Conservation (phyloP, 176 grass and related monocot genomes). For the Aegilops sharonensis region DNA sequence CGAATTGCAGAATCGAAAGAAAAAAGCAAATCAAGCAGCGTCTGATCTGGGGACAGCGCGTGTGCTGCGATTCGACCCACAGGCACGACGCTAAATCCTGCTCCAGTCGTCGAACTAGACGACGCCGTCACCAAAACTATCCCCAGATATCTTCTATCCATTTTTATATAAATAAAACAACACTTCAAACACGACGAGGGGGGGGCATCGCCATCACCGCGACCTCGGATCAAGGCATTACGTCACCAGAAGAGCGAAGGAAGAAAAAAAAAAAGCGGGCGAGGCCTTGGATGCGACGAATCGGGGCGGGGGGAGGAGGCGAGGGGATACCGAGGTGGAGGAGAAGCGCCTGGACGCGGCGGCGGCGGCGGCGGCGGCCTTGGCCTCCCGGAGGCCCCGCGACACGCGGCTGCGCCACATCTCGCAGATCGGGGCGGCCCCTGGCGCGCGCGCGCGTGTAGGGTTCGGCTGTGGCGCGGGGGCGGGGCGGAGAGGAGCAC, state of each 20-base stretch:
- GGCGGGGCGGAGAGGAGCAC: background rate
- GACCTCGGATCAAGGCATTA: background rate
- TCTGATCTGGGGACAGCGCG: slow-evolving; percentile 42
- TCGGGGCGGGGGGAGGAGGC: background rate
- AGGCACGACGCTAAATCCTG: background rate
- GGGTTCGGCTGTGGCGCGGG: background rate
- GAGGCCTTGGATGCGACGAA: background rate
- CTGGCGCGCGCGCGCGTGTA: background rate
- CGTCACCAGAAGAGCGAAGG: background rate
- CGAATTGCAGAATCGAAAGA: background rate
- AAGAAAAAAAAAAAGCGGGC: background rate
- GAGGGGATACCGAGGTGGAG: slow-evolving; percentile 45
- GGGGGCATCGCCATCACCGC: background rate
- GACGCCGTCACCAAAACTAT: background rate
- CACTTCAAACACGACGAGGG: background rate
- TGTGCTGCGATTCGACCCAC: slow-evolving; percentile 6
- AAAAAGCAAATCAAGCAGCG: slow-evolving; percentile 27
- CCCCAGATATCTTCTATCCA: background rate
- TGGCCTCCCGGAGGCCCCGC: slow-evolving; percentile 50
- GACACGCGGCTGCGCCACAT: slow-evolving; percentile 94
- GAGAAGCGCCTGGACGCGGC: slow-evolving; percentile 42
- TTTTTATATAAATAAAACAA: background rate
- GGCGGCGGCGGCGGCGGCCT: slow-evolving; percentile 43
- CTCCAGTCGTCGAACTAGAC: background rate
- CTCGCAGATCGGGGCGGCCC: slow-evolving; percentile 32